A percentile compares a stretch with the other conserved stretches of the same genome.
phyloP scores from a whole-genome alignment of 2,329 filamentous ascomycete genomes.

The Ascochyta clinopodiicola region DNA sequence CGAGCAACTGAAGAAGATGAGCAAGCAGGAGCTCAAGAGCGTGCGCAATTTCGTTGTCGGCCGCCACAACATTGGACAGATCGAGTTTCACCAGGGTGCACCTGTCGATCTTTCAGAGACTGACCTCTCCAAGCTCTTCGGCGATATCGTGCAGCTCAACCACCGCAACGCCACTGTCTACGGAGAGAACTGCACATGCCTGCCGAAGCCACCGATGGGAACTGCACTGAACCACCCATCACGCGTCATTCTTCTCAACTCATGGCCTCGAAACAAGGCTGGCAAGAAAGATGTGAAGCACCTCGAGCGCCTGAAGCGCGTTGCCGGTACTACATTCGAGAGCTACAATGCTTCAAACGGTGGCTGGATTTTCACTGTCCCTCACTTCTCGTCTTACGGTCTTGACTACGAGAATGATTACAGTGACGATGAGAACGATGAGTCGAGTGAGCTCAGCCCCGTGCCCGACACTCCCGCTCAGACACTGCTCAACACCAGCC shows the following conservation, averaged over 20 bases:
- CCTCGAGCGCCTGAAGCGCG: slow-evolving; percentile 77
- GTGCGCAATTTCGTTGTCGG: slow-evolving; percentile 81
- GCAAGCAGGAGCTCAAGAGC: slow-evolving; percentile 76
- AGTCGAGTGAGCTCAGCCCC: slow-evolving; percentile 48
- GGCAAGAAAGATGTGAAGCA: slow-evolving; percentile 79
- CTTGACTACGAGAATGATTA: slow-evolving; percentile 71
- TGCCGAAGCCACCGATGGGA: slow-evolving; percentile 80
- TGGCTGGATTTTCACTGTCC: slow-evolving; percentile 90
- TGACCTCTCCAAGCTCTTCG: slow-evolving; percentile 80
- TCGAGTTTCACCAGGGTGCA: slow-evolving; percentile 69
- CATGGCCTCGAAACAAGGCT: slow-evolving; percentile 80
- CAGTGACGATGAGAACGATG: slow-evolving; percentile 66
- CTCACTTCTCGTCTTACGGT: slow-evolving; percentile 96
- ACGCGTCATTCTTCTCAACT: slow-evolving; percentile 86
- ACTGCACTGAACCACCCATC: slow-evolving; percentile 93
- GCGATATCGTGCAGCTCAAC: slow-evolving; percentile 75
- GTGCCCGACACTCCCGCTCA: slow-evolving; percentile 54
- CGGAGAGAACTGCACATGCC: slow-evolving; percentile 52
- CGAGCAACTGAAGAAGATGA: slow-evolving; percentile 79
- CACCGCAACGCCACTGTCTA: slow-evolving; percentile 89
- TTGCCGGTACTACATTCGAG: slow-evolving; percentile 81
- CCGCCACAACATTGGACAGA: slow-evolving; percentile 78
- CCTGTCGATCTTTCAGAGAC: slow-evolving; percentile 80
- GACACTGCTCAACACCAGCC: slow-evolving; percentile 36
- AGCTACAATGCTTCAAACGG: slow-evolving; percentile 80